A percentile compares a stretch with the other conserved stretches of the same genome.
These are phyloP conservation scores for Hyaloraphidium curvatum DNA, from an alignment of 192 early-diverging fungal species.

Conservation along the genomic window DNA sequence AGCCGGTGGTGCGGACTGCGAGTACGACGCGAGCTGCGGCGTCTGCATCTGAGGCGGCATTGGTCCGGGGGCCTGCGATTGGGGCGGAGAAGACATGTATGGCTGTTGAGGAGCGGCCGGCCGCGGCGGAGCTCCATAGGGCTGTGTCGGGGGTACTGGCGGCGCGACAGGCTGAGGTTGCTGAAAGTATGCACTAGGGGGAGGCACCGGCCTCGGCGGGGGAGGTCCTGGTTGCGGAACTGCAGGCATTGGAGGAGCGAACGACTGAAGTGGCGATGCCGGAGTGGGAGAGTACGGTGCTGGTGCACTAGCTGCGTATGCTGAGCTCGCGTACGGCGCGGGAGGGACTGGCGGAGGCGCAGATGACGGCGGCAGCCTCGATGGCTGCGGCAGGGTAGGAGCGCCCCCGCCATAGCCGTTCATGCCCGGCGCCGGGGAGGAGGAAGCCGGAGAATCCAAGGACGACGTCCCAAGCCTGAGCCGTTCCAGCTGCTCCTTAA, in stretches of 20 bases:
- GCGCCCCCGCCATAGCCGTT: conserved; percentile 9
- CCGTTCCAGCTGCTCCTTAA: conserved; percentile 37
- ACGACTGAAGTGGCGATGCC: no score
- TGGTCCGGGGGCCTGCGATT: not conserved
- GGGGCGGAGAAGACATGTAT: not conserved
- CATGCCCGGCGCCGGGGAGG: conserved; percentile 1
- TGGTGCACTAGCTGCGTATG: not conserved
- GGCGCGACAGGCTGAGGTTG: conserved; percentile 6
- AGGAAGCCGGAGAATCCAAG: conserved; percentile 4
- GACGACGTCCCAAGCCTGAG: conserved; percentile 23
- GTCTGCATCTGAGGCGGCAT: not conserved
- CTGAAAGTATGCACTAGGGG: not conserved
- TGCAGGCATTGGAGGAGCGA: no score
- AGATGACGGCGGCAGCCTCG: no score
- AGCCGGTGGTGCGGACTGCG: conserved; percentile 12
- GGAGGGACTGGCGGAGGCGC: no score
- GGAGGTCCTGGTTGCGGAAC: no score
- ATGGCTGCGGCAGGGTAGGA: conserved; percentile 5
- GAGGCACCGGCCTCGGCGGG: not conserved
- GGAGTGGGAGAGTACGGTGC: no score
- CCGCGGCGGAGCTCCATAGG: conserved; percentile 4
- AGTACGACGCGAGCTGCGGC: conserved; percentile 1
- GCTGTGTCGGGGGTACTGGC: conserved; percentile 8
- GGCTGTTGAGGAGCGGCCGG: conserved; percentile 8
- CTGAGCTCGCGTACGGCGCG: no score